Percentiles rank a stretch among this genome's conserved stretches.
Evolutionary conservation across 306 rosid genomes (phyloP).

Genomic region (Begonia masoniana): DNA sequence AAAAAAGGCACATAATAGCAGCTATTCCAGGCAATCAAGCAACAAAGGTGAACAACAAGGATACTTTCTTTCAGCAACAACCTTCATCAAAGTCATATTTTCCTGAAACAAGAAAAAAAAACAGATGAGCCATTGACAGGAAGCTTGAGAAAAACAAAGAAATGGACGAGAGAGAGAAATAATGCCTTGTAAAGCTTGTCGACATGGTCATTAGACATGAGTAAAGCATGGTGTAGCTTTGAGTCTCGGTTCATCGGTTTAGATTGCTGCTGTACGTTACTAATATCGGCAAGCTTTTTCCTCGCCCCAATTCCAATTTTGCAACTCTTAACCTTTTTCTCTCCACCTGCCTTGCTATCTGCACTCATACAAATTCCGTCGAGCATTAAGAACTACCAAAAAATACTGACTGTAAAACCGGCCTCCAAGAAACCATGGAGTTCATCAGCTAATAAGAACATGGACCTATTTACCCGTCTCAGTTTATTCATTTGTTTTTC

Average conservation of each 20-base stretch:
- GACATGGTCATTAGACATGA: slow-evolving; percentile 16
- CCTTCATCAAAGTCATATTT: slow-evolving; percentile 37
- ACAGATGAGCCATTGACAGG: neutral
- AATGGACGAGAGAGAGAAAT: neutral
- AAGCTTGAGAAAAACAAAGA: no score
- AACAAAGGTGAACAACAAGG: slow-evolving; percentile 16
- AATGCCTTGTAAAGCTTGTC: slow-evolving; percentile 50
- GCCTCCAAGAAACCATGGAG: neutral
- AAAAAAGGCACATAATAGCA: neutral
- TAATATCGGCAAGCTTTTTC: slow-evolving; percentile 57
- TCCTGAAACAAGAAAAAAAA: slow-evolving; percentile 28
- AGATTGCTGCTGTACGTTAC: slow-evolving; percentile 37
- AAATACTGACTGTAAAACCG: slow-evolving; percentile 1
- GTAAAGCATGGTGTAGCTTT: slow-evolving; percentile 10
- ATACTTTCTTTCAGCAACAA: slow-evolving; percentile 62
- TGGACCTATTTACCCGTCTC: no score
- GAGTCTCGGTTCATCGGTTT: slow-evolving; percentile 11
- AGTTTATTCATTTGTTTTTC: no score
- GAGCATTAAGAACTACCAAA: neutral
- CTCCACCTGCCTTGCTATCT: slow-evolving; percentile 28
- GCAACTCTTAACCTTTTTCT: slow-evolving; percentile 19
- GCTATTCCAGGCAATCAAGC: slow-evolving; percentile 1
- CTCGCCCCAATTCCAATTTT: slow-evolving; percentile 27
- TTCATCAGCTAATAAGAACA: no score
- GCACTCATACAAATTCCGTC: slow-evolving; percentile 5